phyloP scores from a whole-genome alignment of 2,329 filamentous ascomycete species.

The Cordyceps pruinosa region DNA sequence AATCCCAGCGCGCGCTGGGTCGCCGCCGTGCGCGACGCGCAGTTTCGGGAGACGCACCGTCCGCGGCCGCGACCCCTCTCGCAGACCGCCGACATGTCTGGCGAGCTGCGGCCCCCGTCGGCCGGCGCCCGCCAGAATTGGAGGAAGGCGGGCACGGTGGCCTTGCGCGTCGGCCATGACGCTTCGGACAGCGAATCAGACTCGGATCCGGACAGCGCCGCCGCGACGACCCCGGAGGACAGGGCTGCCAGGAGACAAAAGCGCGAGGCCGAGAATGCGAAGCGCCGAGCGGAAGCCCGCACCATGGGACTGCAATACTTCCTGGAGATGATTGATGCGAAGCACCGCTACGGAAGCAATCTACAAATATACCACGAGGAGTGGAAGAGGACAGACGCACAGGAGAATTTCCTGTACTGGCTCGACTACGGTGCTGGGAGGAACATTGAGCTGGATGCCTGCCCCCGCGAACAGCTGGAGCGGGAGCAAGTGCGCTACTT shows the following conservation, averaged over 20 bases:
- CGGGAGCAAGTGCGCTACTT: slow-evolving; percentile 78
- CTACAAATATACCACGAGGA: slow-evolving; percentile 73
- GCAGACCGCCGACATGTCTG: slow-evolving; percentile 6
- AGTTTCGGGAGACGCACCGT: slow-evolving; percentile 44
- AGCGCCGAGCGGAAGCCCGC: slow-evolving; percentile 60
- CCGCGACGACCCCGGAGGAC: slow-evolving; percentile 30
- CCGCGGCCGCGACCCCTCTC: slow-evolving; percentile 30
- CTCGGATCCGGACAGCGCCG: slow-evolving; percentile 25
- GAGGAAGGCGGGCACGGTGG: slow-evolving; percentile 66
- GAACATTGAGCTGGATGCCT: slow-evolving; percentile 60
- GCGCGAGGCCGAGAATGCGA: slow-evolving; percentile 43
- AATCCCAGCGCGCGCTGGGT: slow-evolving; percentile 66
- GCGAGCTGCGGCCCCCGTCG: slow-evolving; percentile 12
- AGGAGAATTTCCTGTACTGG: slow-evolving; percentile 93
- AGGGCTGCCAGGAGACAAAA: slow-evolving; percentile 31
- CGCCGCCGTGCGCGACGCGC: slow-evolving; percentile 54
- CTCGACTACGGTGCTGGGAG: slow-evolving; percentile 74
- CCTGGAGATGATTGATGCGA: slow-evolving; percentile 74
- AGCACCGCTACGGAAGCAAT: slow-evolving; percentile 83
- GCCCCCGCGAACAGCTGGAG: slow-evolving; percentile 68
- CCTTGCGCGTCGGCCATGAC: slow-evolving; percentile 65
- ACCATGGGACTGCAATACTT: slow-evolving; percentile 86
- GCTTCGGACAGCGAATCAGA: slow-evolving; percentile 40
- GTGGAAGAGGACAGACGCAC: slow-evolving; percentile 71
- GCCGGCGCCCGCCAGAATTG: slow-evolving; percentile 56